Conservation (phyloP, 2,329 filamentous ascomycete species). For the Xylaria sp. region DNA sequence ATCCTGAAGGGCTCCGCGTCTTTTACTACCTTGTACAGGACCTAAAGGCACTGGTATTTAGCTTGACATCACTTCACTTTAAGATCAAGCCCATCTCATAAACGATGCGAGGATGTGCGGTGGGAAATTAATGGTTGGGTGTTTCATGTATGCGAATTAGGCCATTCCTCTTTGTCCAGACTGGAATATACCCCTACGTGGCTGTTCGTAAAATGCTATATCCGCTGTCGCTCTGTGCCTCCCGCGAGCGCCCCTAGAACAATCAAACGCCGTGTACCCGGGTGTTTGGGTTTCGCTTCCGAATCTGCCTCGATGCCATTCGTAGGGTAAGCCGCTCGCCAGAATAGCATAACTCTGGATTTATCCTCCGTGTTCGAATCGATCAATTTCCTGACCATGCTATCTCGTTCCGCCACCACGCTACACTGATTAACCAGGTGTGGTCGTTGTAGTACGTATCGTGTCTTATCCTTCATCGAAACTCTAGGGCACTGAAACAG, state of each 20-base stretch:
- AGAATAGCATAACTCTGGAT: conserved; percentile 14
- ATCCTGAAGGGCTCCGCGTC: conserved; percentile 93
- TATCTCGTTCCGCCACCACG: conserved; percentile 3
- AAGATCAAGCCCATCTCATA: conserved; percentile 84
- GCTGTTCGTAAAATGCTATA: conserved; percentile 40
- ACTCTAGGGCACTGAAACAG: conserved; percentile 88
- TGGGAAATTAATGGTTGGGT: conserved; percentile 19
- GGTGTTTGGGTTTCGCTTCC: conserved; percentile 22
- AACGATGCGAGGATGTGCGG: conserved; percentile 14
- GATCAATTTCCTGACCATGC: conserved; percentile 23
- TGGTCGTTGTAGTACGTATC: conserved; percentile 13
- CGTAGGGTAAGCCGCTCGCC: conserved; percentile 20
- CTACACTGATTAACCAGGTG: conserved; percentile 22
- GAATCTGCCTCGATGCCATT: conserved; percentile 19
- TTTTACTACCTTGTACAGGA: conserved; percentile 99
- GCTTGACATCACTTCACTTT: conserved; percentile 95
- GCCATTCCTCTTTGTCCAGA: conserved; percentile 34
- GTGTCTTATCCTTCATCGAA: conserved; percentile 66
- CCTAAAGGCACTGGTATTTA: conserved; percentile 95
- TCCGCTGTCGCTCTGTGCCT: conserved; percentile 29
- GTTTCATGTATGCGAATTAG: conserved; percentile 42
- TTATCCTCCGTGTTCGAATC: conserved; percentile 14
- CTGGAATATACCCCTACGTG: conserved; percentile 44
- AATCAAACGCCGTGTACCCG: conserved; percentile 32
- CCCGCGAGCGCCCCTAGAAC: conserved; percentile 24